phyloP scores from a whole-genome alignment of 306 rosid species.

The Ammopiptanthus mongolicus region DNA sequence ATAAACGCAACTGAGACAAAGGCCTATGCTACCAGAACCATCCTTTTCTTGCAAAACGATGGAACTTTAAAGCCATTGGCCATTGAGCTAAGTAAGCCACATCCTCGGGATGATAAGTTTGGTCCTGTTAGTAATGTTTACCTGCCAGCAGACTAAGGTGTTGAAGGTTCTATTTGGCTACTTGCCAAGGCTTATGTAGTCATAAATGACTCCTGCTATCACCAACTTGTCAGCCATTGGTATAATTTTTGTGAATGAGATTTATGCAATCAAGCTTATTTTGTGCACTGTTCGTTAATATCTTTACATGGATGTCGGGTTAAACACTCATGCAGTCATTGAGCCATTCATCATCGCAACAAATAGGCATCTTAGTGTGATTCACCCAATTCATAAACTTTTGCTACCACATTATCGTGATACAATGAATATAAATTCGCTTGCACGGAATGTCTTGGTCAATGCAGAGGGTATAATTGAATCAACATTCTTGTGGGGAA shows the following conservation, averaged over 20 bases:
- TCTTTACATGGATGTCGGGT: slow-evolving; percentile 27
- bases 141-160: slow-evolving; percentile 41
- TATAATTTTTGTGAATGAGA: neutral
- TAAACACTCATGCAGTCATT: slow-evolving; percentile 69
- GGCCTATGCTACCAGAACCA: slow-evolving; percentile 63
- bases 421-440: slow-evolving; percentile 38
- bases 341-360: slow-evolving; percentile 52
- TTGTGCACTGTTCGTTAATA: neutral
- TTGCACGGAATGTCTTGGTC: slow-evolving; percentile 14
- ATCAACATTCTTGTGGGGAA: slow-evolving; percentile 11
- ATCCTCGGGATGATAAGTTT: slow-evolving; percentile 38
- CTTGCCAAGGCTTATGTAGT: slow-evolving; percentile 63
- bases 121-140: slow-evolving; percentile 44
- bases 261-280: neutral
- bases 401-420: slow-evolving; percentile 35
- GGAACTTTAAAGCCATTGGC: slow-evolving; percentile 69
- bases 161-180: slow-evolving; percentile 51
- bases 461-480: slow-evolving; percentile 36
- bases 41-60: slow-evolving; percentile 51
- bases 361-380: slow-evolving; percentile 33
- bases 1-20: slow-evolving; percentile 44
- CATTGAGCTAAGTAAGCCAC: slow-evolving; percentile 66
- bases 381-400: slow-evolving; percentile 38
- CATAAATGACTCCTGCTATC: slow-evolving; percentile 59
- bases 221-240: slow-evolving; percentile 78